Percentiles rank a stretch among this genome's conserved stretches.
Conservation (phyloP, 2,329 filamentous ascomycete genomes). For the Exophiala dermatitidis region DNA sequence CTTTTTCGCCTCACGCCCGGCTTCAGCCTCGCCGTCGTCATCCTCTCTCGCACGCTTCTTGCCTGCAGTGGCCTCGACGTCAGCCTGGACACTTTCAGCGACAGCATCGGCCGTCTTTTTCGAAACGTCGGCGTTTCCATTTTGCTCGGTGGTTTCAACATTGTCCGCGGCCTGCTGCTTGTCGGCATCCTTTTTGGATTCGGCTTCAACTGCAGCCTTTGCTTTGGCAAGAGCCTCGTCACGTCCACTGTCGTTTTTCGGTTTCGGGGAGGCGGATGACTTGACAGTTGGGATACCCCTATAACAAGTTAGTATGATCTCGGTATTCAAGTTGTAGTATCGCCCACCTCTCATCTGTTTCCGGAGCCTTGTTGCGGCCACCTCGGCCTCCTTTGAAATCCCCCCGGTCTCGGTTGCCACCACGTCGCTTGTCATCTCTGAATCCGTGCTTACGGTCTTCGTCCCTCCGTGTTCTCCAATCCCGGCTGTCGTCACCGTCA, state of each 20-base stretch:
- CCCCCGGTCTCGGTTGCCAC: conserved; percentile 27
- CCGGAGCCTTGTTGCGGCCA: conserved; percentile 32
- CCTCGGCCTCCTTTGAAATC: conserved; percentile 30
- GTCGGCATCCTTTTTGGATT: conserved; percentile 26
- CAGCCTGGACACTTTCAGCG: conserved; percentile 2
- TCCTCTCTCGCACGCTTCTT: conserved; percentile 45
- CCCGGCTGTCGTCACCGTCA: conserved; percentile 32
- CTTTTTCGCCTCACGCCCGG: conserved; percentile 42
- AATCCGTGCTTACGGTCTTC: conserved; percentile 41
- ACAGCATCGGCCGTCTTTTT: conserved; percentile 2
- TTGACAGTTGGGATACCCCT: conserved; percentile 42
- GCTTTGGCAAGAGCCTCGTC: conserved; percentile 27
- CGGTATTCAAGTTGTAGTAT: neutral
- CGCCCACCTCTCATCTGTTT: conserved; percentile 37
- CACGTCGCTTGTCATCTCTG: conserved; percentile 28
- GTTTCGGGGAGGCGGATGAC: conserved; percentile 9
- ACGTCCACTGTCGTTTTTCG: conserved; percentile 16
- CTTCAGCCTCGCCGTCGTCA: conserved; percentile 29
- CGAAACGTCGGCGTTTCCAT: conserved; percentile 3
- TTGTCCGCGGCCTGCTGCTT: conserved; percentile 13
- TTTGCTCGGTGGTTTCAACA: conserved; percentile 6
- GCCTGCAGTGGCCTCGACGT: conserved; percentile 23
- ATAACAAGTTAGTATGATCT: conserved; percentile 22
- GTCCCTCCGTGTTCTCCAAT: conserved; percentile 40
- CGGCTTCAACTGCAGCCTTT: conserved; percentile 24